These are phyloP conservation scores for Rhizoctonia solani DNA, from an alignment of 1,284 basidiomycete genomes.

Conservation along the genomic window DNA sequence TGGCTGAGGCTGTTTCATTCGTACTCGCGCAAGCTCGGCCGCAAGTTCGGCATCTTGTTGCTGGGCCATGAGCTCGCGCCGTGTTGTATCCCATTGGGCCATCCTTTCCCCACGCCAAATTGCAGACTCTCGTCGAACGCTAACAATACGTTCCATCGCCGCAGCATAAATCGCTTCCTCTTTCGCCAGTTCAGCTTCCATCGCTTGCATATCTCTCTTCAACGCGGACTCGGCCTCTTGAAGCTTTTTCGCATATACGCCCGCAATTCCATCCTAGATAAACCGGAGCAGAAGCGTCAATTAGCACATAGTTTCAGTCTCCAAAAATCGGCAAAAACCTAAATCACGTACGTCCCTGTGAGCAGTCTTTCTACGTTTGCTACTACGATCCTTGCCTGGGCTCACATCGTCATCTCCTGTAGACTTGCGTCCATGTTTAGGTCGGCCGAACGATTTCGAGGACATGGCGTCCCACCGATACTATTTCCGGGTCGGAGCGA, in stretches of 20 bases:
- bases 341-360: slow-evolving; percentile 13
- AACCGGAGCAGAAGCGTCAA: not conserved
- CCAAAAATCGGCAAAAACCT: not conserved
- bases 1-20: not conserved
- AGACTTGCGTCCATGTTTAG: slow-evolving; percentile 23
- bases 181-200: slow-evolving; percentile 15
- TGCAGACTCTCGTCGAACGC: slow-evolving; percentile 13
- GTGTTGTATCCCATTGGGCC: slow-evolving; percentile 10
- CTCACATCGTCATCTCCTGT: slow-evolving; percentile 1
- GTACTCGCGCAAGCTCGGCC: slow-evolving; percentile 18
- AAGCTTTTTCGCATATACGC: not conserved
- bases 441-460: not conserved
- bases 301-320: not conserved
- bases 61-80: slow-evolving; percentile 26
- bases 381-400: slow-evolving; percentile 9
- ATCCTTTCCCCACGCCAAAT: slow-evolving; percentile 16
- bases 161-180: slow-evolving; percentile 28
- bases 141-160: slow-evolving; percentile 27
- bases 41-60: slow-evolving; percentile 30
- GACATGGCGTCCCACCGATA: not conserved
- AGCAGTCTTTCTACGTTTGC: slow-evolving; percentile 18
- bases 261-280: slow-evolving; percentile 22
- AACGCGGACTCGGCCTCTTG: slow-evolving; percentile 8
- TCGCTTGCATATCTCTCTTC: slow-evolving; percentile 5
- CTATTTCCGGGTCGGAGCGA: not conserved